These are phyloP conservation scores for Fusarium continuum DNA, from an alignment of 2,329 filamentous ascomycete species.

Conservation along the genomic window DNA sequence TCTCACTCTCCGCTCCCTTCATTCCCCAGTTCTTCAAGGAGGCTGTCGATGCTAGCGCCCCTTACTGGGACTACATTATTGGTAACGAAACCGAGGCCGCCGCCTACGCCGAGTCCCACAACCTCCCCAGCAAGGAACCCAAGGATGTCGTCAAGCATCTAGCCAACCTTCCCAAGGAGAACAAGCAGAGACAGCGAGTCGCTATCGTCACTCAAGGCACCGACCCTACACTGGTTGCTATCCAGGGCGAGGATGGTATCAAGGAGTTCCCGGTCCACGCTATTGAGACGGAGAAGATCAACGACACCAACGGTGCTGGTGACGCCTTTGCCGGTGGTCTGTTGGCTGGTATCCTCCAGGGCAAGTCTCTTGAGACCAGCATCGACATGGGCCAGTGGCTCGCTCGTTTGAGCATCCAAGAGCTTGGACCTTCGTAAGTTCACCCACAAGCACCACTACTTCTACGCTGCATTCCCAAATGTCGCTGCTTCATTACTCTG, in stretches of 20 bases:
- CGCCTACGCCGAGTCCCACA: conserved; percentile 85
- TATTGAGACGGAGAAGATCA: conserved; percentile 81
- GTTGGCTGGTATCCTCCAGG: conserved; percentile 86
- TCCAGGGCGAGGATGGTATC: conserved; percentile 74
- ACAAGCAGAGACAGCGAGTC: conserved; percentile 81
- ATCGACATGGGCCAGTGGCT: conserved; percentile 98
- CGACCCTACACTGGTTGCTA: conserved; percentile 85
- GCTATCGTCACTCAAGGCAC: conserved; percentile 97
- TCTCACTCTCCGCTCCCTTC: conserved; percentile 95
- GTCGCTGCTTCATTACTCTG: conserved; percentile 29
- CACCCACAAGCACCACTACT: conserved; percentile 14
- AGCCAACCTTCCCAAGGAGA: conserved; percentile 91
- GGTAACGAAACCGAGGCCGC: conserved; percentile 96
- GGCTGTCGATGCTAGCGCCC: conserved; percentile 81
- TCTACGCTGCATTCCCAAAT: conserved; percentile 7
- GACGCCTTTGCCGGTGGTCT: conserved; percentile 98
- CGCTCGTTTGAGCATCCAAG: conserved; percentile 90
- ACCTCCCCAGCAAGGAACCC: conserved; percentile 78
- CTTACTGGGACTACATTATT: conserved; percentile 96
- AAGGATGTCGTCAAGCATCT: conserved; percentile 86
- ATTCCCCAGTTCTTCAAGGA: conserved; percentile 99
- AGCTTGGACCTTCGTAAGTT: conserved; percentile 94
- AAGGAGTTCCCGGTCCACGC: conserved; percentile 83
- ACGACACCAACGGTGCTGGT: conserved; percentile 96
- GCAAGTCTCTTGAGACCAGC: conserved; percentile 78